Evolutionary conservation across 2,329 filamentous ascomycete species (phyloP), one percentile per base, ranked within the genome.

Genomic region (Juglanconis oblonga): DNA sequence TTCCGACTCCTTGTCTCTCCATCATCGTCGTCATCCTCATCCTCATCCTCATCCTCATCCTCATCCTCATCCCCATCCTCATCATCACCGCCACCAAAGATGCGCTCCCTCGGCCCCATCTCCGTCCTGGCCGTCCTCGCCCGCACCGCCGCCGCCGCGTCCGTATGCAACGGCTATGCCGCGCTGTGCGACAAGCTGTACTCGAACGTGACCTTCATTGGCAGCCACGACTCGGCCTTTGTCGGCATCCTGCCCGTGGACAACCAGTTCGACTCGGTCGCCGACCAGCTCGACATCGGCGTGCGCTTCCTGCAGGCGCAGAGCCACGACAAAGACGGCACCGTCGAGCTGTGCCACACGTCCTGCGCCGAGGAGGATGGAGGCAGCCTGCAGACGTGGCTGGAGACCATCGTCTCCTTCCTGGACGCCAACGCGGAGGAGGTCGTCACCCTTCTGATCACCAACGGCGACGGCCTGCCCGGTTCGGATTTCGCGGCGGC

Each of bases 221-320:
- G 87, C 35, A 79, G 87, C 9, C 88, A 90, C 73, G 81, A 90
- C 73, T 83, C 81, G 11, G 81, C 85, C 42, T 90, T 90, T 67
- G 81, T 87, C 50, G 85, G 87, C 48, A 66, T 76, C 54, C 67
- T 79, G 5, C 77, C 77, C 1, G 72, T 78, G 57, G 74, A 87
- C 62, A 87, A 88, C 71, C 87, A 90, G 68, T 81, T 84, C 64
- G 77, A 84, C 54, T 78, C 81, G 5, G 80, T 87, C 24, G 80
- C 79, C 24, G 73, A 75, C 3, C 87, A 89, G 68, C 77, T 90
- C 9, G 73, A 83, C 58, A 74, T 83, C 36, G 87, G 87, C 17
- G 80, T 90, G 48, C 82, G 87, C 32, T 86, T 86, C 65, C 73
- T 90, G 11, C 83, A 87, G 67, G 85, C 80, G 31, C 87, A 89